A percentile compares a stretch with the other conserved stretches of the same genome.
Evolutionary conservation across 2,329 filamentous ascomycete species (phyloP).

Genomic region (Nothopassalora personata): DNA sequence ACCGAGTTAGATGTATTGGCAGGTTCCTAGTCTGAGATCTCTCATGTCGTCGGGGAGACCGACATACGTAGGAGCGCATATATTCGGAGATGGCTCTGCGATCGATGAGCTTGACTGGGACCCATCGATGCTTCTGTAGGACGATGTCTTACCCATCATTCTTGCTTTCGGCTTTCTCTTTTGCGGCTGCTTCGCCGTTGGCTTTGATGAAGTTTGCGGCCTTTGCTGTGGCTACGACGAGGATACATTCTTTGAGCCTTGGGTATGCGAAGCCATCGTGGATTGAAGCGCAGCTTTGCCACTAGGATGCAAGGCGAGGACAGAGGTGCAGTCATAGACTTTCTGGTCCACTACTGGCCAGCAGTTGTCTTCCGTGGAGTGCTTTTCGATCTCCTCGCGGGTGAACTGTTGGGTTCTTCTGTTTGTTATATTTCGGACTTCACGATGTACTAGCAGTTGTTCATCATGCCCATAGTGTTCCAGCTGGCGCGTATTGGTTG

Average conservation of each 20-base stretch:
- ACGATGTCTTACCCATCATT: conserved; percentile 34
- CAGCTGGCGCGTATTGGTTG: conserved; percentile 44
- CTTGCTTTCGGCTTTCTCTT: conserved; percentile 32
- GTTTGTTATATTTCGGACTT: conserved; percentile 37
- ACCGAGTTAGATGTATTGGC: conserved; percentile 50
- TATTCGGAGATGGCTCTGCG: conserved; percentile 41
- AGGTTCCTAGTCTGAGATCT: conserved; percentile 46
- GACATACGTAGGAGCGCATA: conserved; percentile 46
- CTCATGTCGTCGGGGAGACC: conserved; percentile 37
- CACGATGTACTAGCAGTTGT: conserved; percentile 49
- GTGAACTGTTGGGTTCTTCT: conserved; percentile 53
- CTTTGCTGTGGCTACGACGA: conserved; percentile 48
- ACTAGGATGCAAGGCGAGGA: conserved; percentile 48
- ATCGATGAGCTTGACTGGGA: conserved; percentile 39
- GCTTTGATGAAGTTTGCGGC: conserved; percentile 44
- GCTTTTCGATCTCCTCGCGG: conserved; percentile 50
- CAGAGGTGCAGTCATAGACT: conserved; percentile 48
- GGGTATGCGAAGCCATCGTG: conserved; percentile 49
- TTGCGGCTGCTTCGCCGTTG: conserved; percentile 38
- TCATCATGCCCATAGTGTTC: conserved; percentile 54
- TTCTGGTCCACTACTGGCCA: conserved; percentile 52
- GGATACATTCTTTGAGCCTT: conserved; percentile 49
- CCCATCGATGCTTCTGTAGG: conserved; percentile 44
- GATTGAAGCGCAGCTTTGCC: conserved; percentile 45
- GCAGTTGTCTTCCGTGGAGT: conserved; percentile 45